These are phyloP conservation scores for Auxenochlorella protothecoides DNA, from an alignment of 139 green algal genomes.

Conservation along the genomic window DNA sequence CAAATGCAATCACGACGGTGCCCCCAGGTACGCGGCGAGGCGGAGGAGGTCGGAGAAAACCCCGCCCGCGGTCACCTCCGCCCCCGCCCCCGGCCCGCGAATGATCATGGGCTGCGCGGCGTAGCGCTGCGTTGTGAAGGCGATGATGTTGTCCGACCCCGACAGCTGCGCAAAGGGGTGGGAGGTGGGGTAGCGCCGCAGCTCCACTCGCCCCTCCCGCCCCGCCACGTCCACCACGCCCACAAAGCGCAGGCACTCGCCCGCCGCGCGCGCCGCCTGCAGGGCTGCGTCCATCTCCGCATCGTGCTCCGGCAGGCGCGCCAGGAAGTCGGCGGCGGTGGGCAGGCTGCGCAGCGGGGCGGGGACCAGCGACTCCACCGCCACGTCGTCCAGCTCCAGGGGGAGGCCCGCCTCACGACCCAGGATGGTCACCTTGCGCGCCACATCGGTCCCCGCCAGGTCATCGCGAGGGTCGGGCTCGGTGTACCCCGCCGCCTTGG, in stretches of 20 bases:
- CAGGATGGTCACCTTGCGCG: conserved; percentile 73
- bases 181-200: conserved; percentile 67
- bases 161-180: conserved; percentile 83
- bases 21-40: conserved; percentile 85
- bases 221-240: conserved; percentile 77
- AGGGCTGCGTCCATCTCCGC: conserved; percentile 59
- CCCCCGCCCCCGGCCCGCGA: conserved; percentile 84
- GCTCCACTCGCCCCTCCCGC: conserved; percentile 71
- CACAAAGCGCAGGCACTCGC: conserved; percentile 87
- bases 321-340: conserved; percentile 69
- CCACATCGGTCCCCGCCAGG: conserved; percentile 87
- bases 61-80: conserved; percentile 90
- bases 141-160: conserved; percentile 85
- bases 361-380: conserved; percentile 81
- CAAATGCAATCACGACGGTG: conserved; percentile 61
- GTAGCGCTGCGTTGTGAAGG: conserved; percentile 80
- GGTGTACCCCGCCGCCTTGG: conserved; percentile 83
- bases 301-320: conserved; percentile 79
- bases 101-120: conserved; percentile 73
- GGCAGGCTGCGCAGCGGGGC: conserved; percentile 39
- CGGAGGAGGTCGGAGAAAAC: conserved; percentile 93
- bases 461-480: conserved; percentile 94
- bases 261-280: conserved; percentile 57
- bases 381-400: conserved; percentile 78
- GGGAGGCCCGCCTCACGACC: conserved; percentile 67